phyloP scores from a whole-genome alignment of 768 basidiomycete species.

The Pulveroboletus sp. region DNA sequence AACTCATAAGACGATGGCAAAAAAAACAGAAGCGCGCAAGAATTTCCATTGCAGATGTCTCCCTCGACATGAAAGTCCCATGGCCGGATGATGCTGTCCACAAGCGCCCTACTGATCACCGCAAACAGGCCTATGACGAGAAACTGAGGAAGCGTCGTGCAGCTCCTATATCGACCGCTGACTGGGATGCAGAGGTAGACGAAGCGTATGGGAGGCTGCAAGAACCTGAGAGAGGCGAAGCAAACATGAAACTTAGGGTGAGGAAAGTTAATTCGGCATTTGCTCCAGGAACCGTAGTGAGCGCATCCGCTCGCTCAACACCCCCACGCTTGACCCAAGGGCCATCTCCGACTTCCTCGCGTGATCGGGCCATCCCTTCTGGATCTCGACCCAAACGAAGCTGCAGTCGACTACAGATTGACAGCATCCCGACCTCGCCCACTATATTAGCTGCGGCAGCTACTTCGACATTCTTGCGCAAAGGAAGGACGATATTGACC shows the following conservation, averaged over 20 bases:
- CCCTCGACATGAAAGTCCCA: conserved; percentile 35
- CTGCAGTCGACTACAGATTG: conserved; percentile 2
- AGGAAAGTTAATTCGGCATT: conserved; percentile 12
- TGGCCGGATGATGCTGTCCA: conserved; percentile 41
- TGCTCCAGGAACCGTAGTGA: conserved; percentile 6
- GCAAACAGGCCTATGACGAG: conserved; percentile 42
- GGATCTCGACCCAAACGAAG: conserved; percentile 6
- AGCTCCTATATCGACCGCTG: conserved; percentile 6
- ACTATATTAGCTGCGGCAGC: conserved; percentile 1
- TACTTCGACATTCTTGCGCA: conserved; percentile 4
- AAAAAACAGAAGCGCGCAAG: conserved; percentile 30
- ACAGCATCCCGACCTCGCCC: conserved; percentile 7
- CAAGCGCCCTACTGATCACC: conserved; percentile 40
- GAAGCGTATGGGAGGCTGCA: conserved; percentile 12
- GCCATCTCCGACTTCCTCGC: conserved; percentile 14
- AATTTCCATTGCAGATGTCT: conserved; percentile 22
- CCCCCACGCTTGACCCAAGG: conserved; percentile 3
- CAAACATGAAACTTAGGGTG: conserved; percentile 18
- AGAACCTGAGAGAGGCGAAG: conserved; percentile 26
- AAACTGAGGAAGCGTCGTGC: conserved; percentile 29
- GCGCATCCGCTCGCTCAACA: conserved; percentile 1
- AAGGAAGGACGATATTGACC: neutral
- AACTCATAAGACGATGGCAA: conserved; percentile 33
- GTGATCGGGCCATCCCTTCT: conserved; percentile 13
- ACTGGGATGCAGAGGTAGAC: conserved; percentile 29